A percentile compares a stretch with the other conserved stretches of the same genome.
Conservation (phyloP, 2,329 filamentous ascomycete genomes). For the Cadophora gregata region DNA sequence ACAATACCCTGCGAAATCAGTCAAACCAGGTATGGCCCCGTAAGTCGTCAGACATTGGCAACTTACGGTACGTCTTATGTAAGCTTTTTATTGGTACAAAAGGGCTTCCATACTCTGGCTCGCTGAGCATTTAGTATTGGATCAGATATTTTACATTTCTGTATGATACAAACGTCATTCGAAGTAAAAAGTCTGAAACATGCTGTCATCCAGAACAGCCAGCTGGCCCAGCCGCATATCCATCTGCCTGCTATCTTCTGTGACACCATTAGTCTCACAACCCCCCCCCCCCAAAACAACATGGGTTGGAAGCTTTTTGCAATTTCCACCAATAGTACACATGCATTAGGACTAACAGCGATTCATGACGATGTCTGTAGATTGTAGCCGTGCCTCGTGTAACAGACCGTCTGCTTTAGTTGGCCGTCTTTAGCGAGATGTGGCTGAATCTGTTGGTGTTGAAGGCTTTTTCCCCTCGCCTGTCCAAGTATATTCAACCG, state of each 20-base stretch:
- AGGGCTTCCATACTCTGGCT: neutral
- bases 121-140: neutral
- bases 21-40: slow-evolving; percentile 10
- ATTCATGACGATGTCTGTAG: slow-evolving; percentile 5
- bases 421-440: neutral
- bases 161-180: neutral
- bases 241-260: neutral
- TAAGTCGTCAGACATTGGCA: neutral
- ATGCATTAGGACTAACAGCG: neutral
- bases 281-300: neutral
- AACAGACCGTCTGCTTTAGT: slow-evolving; percentile 8
- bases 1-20: slow-evolving; percentile 26
- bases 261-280: neutral
- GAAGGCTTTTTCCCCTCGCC: neutral
- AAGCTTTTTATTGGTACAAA: neutral
- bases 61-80: slow-evolving; percentile 16
- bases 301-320: neutral
- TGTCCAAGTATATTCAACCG: neutral
- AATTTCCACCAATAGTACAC: neutral
- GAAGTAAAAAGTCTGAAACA: neutral
- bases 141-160: neutral
- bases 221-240: neutral
- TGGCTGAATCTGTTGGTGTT: slow-evolving; percentile 7
- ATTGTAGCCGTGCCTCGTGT: slow-evolving; percentile 23
- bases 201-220: neutral